A percentile compares a stretch with the other conserved stretches of the same genome.
phyloP scores from a whole-genome alignment of 163 green algal genomes.

The Scenedesmus sp. region DNA sequence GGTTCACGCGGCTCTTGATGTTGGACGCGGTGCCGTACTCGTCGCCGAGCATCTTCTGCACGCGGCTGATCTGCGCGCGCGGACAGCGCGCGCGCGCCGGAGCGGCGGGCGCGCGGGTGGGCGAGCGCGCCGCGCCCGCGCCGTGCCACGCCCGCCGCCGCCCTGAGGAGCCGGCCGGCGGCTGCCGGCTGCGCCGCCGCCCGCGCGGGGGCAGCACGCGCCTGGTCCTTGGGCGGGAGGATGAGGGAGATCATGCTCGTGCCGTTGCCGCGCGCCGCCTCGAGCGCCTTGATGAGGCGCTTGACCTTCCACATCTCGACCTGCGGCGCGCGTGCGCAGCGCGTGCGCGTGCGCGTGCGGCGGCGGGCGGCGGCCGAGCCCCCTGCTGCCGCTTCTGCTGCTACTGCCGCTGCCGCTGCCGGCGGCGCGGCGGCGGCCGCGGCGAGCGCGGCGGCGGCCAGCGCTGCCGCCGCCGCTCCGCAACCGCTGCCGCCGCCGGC shows the following conservation, averaged over 20 bases:
- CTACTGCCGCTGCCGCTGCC: too few species aligned
- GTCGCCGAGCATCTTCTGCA: conserved; percentile 97
- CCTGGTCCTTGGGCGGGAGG: conserved; percentile 98
- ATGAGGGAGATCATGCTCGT: conserved; percentile 99
- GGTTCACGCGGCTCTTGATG: conserved; percentile 98
- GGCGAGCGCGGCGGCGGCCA: too few species aligned
- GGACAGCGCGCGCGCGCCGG: conserved; percentile 2
- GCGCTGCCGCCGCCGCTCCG: too few species aligned
- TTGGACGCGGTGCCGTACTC: conserved; percentile 99
- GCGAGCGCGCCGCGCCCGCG: neutral
- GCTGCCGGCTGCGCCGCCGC: too few species aligned
- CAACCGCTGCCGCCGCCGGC: too few species aligned
- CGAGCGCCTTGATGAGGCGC: conserved; percentile 95
- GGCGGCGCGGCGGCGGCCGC: too few species aligned
- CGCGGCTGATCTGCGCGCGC: conserved; percentile 82
- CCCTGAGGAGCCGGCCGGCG: neutral
- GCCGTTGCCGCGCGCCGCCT: conserved; percentile 94
- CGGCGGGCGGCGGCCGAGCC: too few species aligned
- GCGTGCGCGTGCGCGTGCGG: too few species aligned
- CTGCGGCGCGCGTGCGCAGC: too few species aligned
- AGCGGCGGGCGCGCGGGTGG: neutral
- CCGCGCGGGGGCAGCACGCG: conserved; percentile 40
- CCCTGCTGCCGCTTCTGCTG: too few species aligned
- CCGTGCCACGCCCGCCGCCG: neutral
- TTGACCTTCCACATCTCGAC: conserved; percentile 99